phyloP scores from a whole-genome alignment of 2,329 filamentous ascomycete genomes.

The Cordyceps pruinosa region DNA sequence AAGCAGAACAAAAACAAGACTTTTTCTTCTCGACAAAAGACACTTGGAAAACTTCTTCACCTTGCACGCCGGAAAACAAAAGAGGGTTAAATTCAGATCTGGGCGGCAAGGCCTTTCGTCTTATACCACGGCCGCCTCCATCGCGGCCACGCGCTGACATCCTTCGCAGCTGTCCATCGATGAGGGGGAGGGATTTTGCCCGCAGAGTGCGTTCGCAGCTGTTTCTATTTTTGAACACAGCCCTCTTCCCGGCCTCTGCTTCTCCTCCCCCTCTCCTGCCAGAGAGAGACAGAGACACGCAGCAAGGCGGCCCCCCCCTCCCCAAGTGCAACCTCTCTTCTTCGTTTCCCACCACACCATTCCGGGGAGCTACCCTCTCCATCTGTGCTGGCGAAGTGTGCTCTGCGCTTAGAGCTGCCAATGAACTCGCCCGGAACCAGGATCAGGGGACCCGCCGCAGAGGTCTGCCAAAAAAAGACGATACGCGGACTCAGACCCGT shows the following conservation, averaged over 20 bases:
- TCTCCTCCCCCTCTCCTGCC: neutral
- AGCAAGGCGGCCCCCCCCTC: neutral
- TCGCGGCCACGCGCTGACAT: conserved; percentile 26
- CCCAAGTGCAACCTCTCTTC: neutral
- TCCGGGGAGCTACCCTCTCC: neutral
- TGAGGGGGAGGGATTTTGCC: neutral
- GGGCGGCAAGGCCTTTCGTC: conserved; percentile 42
- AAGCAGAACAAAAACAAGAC: conserved; percentile 18
- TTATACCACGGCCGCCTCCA: conserved; percentile 50
- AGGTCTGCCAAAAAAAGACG: conserved; percentile 7
- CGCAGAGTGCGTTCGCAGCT: conserved; percentile 9
- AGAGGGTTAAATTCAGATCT: conserved; percentile 32
- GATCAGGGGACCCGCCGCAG: neutral
- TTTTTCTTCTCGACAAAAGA: conserved; percentile 30
- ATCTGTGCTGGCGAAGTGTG: neutral
- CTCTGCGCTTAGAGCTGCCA: conserved; percentile 9
- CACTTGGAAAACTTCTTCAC: conserved; percentile 40
- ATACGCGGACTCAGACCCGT: neutral
- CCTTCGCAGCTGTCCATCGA: neutral
- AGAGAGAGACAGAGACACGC: neutral
- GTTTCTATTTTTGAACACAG: conserved; percentile 33
- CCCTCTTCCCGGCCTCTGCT: neutral
- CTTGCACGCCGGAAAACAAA: conserved; percentile 33
- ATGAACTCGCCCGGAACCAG: neutral
- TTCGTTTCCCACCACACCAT: neutral